Evolutionary conservation across 495 filamentous ascomycete genomes (phyloP).

Genomic region (Podospora bellae-mahoneyi): DNA sequence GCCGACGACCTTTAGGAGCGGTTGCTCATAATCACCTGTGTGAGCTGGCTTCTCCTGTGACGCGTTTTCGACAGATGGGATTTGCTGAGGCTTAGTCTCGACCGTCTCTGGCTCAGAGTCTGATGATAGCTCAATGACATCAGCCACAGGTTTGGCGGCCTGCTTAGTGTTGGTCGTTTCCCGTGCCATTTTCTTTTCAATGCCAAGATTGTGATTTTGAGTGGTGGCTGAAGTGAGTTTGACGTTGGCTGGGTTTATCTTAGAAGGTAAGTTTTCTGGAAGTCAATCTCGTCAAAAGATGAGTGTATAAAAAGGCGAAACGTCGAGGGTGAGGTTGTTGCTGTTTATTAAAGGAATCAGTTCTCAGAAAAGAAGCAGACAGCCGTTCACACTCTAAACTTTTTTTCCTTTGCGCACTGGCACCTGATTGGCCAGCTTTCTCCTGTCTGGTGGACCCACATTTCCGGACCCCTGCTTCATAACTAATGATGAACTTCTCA

Average conservation of each 20-base stretch:
- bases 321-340: background rate
- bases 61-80: background rate
- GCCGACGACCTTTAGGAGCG: conserved; percentile 19
- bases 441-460: conserved; percentile 5
- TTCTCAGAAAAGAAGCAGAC: background rate
- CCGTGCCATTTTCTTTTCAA: conserved; percentile 14
- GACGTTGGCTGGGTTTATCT: background rate
- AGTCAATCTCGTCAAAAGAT: background rate
- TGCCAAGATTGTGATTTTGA: conserved; percentile 2
- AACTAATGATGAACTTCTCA: background rate
- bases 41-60: background rate
- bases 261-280: background rate
- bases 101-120: conserved; percentile 22
- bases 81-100: conserved; percentile 6
- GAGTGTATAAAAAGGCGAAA: background rate
- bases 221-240: background rate
- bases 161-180: conserved; percentile 8
- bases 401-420: conserved; percentile 1
- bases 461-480: background rate
- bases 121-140: conserved; percentile 27
- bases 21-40: conserved; percentile 15
- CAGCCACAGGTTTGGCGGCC: conserved; percentile 8
- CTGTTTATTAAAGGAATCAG: background rate
- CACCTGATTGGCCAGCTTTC: background rate
- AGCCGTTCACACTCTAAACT: conserved; percentile 5